Conservation (phyloP, 2,329 filamentous ascomycete species). For the Monosporascus sp. region DNA sequence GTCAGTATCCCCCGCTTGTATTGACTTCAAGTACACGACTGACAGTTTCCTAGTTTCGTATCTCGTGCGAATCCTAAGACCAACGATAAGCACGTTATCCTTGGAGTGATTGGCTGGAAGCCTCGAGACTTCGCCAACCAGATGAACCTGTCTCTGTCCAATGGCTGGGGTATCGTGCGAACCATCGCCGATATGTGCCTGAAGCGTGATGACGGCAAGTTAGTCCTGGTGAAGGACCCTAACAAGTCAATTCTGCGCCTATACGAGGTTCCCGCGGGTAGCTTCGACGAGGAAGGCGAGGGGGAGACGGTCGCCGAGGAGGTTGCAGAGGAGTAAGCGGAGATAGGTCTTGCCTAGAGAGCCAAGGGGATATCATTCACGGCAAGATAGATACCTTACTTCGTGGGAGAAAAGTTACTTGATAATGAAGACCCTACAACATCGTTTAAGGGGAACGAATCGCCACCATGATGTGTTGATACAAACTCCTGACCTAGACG, state of each 20-base stretch:
- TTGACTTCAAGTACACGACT: too few species aligned
- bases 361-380: background rate
- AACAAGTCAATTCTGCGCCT: constrained; percentile 94
- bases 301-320: constrained; percentile 54
- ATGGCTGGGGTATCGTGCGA: constrained; percentile 98
- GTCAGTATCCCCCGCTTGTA: constrained; percentile 42
- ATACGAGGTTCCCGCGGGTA: constrained; percentile 82
- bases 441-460: too few species aligned
- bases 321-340: constrained; percentile 25
- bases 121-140: constrained; percentile 92
- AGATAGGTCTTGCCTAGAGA: background rate
- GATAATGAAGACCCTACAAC: too few species aligned
- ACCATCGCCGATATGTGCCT: constrained; percentile 95
- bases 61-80: constrained; percentile 88
- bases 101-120: constrained; percentile 97
- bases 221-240: constrained; percentile 80
- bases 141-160: constrained; percentile 96
- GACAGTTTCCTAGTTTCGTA: constrained; percentile 63
- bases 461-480: too few species aligned
- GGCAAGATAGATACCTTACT: too few species aligned
- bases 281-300: constrained; percentile 86
- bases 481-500: too few species aligned
- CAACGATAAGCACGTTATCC: constrained; percentile 88
- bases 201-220: constrained; percentile 73
- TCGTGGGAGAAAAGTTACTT: too few species aligned